Percentiles rank a stretch among this genome's conserved stretches.
These are phyloP conservation scores for Alternaria consortialis DNA, from an alignment of 2,329 filamentous ascomycete genomes.

Conservation along the genomic window DNA sequence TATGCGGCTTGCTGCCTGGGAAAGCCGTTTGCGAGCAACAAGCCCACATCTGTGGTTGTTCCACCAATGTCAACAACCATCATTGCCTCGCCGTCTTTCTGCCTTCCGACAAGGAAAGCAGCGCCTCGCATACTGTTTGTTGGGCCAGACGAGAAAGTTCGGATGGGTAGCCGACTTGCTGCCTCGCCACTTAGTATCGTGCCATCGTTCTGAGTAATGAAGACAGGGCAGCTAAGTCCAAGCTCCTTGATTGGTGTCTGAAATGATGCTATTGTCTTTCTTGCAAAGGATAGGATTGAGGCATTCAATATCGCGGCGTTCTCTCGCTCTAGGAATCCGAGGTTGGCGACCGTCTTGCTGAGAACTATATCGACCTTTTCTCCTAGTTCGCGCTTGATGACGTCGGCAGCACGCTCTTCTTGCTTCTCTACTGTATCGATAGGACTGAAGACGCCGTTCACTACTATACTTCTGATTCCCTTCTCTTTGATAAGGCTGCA, in stretches of 20 bases:
- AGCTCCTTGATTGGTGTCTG: conserved; percentile 57
- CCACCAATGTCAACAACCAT: conserved; percentile 74
- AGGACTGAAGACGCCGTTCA: conserved; percentile 67
- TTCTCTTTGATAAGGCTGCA: conserved; percentile 56
- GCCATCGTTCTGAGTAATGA: conserved; percentile 63
- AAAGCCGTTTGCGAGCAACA: conserved; percentile 69
- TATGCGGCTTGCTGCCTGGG: conserved; percentile 70
- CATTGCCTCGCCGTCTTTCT: conserved; percentile 54
- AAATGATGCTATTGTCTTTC: conserved; percentile 57
- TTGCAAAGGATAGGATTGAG: conserved; percentile 58
- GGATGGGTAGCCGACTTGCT: conserved; percentile 59
- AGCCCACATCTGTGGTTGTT: conserved; percentile 71
- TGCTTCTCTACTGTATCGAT: conserved; percentile 64
- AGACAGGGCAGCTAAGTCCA: conserved; percentile 58
- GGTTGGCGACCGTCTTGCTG: conserved; percentile 61
- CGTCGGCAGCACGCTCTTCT: conserved; percentile 60
- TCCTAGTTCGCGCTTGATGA: conserved; percentile 59
- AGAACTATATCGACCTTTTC: conserved; percentile 60
- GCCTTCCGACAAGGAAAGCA: conserved; percentile 50
- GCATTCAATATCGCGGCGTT: conserved; percentile 63
- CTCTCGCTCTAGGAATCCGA: conserved; percentile 61
- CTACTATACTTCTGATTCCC: conserved; percentile 59
- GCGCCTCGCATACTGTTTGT: conserved; percentile 65
- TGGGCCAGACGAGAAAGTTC: conserved; percentile 62
- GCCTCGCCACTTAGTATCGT: conserved; percentile 58